A percentile compares a stretch with the other conserved stretches of the same genome.
These are phyloP conservation scores for Metschnikowia orientalis DNA, from an alignment of 805 yeast genomes.

Conservation along the genomic window DNA sequence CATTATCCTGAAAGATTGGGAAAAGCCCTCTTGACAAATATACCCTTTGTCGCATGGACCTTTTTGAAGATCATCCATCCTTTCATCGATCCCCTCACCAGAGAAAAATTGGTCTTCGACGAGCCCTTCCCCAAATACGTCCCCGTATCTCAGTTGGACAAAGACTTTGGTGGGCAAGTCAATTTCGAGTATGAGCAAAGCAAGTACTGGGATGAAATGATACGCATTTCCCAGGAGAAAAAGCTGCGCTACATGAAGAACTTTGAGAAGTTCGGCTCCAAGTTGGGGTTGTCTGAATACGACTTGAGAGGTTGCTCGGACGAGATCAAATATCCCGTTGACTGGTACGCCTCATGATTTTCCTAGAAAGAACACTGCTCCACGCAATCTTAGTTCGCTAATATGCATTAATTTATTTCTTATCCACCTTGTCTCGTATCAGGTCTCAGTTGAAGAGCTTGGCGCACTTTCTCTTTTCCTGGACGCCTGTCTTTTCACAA, in stretches of 20 bases:
- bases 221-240: conserved; percentile 54
- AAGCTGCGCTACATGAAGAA: conserved; percentile 62
- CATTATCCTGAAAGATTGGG: conserved; percentile 98
- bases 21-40: conserved; percentile 83
- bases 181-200: conserved; percentile 81
- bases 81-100: conserved; percentile 91
- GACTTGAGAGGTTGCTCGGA: conserved; percentile 57
- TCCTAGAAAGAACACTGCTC: too few relatives aligned
- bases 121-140: conserved; percentile 84
- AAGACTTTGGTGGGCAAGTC: conserved; percentile 78
- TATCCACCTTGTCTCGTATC: too few relatives aligned
- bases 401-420: too few relatives aligned
- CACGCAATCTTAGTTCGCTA: too few relatives aligned
- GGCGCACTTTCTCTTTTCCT: conserved; percentile 86
- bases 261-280: conserved; percentile 65
- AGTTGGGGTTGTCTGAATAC: conserved; percentile 75
- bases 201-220: conserved; percentile 72
- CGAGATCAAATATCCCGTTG: conserved; percentile 25
- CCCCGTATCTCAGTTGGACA: conserved; percentile 75
- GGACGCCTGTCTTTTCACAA: conserved; percentile 65
- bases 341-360: conserved; percentile 12
- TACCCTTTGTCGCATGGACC: conserved; percentile 92
- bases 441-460: conserved; percentile 52
- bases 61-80: conserved; percentile 90
- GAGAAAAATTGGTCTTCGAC: conserved; percentile 89